Evolutionary conservation across 2,329 filamentous ascomycete species (phyloP).

Genomic region (Sphaceloma murrayae): DNA sequence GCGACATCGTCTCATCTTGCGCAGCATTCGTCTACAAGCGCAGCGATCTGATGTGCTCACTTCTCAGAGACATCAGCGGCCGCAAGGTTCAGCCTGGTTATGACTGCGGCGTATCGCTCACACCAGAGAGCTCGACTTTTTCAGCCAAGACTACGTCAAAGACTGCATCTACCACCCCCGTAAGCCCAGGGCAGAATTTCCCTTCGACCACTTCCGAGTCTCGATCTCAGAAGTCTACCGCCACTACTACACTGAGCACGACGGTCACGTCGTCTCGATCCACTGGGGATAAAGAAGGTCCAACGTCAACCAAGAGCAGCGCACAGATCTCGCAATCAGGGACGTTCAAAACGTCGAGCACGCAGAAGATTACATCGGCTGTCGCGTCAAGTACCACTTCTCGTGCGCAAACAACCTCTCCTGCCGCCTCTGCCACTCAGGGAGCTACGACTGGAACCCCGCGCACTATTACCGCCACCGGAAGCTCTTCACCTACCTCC

Average conservation of each 20-base stretch:
- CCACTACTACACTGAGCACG: background rate
- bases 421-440: no score
- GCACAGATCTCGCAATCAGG: no score
- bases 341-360: no score
- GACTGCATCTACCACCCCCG: background rate
- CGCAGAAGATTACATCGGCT: no score
- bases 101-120: background rate
- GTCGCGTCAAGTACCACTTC: no score
- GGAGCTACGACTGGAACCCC: background rate
- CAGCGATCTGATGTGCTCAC: background rate
- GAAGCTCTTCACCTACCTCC: no score
- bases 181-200: background rate
- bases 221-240: background rate
- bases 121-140: background rate
- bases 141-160: background rate
- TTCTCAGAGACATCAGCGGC: constrained; percentile 5
- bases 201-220: constrained; percentile 3
- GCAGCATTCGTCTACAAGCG: constrained; percentile 1
- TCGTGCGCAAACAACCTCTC: no score
- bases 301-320: no score
- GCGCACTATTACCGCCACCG: no score
- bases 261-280: background rate
- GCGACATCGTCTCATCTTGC: constrained; percentile 12
- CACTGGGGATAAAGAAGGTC: no score
- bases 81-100: background rate